A percentile compares a stretch with the other conserved stretches of the same genome.
phyloP scores from a whole-genome alignment of 495 filamentous ascomycete species.

The Aspergillus nanangensis region DNA sequence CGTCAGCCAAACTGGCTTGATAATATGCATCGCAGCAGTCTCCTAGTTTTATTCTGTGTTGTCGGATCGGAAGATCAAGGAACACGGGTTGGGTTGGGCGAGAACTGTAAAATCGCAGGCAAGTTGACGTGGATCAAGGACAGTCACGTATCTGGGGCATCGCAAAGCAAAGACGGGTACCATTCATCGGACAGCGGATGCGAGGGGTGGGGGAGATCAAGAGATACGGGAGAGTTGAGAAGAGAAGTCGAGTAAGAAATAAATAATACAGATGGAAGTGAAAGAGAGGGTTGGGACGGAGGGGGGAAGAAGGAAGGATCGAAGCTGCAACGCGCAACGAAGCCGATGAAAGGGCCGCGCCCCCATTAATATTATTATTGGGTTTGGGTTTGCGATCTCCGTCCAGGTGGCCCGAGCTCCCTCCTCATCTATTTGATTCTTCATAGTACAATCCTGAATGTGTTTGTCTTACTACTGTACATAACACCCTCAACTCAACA shows the following conservation, averaged over 20 bases:
- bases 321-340: too few relatives aligned
- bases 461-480: neutral
- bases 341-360: constrained; percentile 24
- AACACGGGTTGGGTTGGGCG: too few relatives aligned
- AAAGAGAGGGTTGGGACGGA: neutral
- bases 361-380: too few relatives aligned
- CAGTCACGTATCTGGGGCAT: constrained; percentile 22
- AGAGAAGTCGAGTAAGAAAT: too few relatives aligned
- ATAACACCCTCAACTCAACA: constrained; percentile 1
- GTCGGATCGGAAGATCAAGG: too few relatives aligned
- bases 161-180: constrained; percentile 17
- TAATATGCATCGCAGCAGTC: constrained; percentile 67
- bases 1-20: constrained; percentile 89
- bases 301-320: neutral
- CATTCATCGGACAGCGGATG: constrained; percentile 9
- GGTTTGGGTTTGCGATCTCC: too few relatives aligned
- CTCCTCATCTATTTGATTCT: constrained; percentile 4
- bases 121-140: constrained; percentile 20
- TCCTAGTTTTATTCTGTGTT: too few relatives aligned
- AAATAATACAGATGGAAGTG: too few relatives aligned
- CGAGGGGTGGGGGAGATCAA: neutral
- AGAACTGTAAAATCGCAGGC: constrained; percentile 7
- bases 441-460: too few relatives aligned
- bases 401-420: constrained; percentile 42
- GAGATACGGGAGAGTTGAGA: neutral